phyloP scores from a whole-genome alignment of 2,329 filamentous ascomycete genomes.

The Fusarium sp. region DNA sequence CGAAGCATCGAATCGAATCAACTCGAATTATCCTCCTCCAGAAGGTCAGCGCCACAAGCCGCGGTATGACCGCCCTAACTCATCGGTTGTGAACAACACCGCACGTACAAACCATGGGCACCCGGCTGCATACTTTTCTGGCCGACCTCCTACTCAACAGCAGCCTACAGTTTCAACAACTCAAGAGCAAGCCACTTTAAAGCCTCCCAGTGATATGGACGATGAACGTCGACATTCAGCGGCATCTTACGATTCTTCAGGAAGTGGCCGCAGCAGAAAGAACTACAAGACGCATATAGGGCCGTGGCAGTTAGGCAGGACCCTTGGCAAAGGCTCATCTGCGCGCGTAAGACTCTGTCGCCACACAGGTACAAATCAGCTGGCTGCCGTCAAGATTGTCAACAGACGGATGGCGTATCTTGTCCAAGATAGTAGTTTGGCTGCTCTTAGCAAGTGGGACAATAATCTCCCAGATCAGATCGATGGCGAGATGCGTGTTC shows the following conservation, averaged over 20 bases:
- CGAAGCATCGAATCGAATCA: slow-evolving; percentile 59
- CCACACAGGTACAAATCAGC: slow-evolving; percentile 79
- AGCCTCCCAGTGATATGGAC: slow-evolving; percentile 44
- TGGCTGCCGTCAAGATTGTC: slow-evolving; percentile 95
- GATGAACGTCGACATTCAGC: slow-evolving; percentile 52
- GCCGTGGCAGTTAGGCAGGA: slow-evolving; percentile 91
- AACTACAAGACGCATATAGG: slow-evolving; percentile 80
- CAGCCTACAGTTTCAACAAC: slow-evolving; percentile 29
- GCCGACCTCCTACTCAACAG: slow-evolving; percentile 17
- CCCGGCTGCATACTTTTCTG: slow-evolving; percentile 27
- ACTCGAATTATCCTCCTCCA: slow-evolving; percentile 48
- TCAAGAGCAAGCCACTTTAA: slow-evolving; percentile 31
- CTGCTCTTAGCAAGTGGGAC: slow-evolving; percentile 80
- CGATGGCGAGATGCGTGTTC: slow-evolving; percentile 75
- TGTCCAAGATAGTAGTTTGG: slow-evolving; percentile 85
- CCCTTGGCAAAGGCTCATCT: slow-evolving; percentile 88
- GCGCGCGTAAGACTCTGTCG: slow-evolving; percentile 87
- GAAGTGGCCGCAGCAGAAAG: slow-evolving; percentile 52
- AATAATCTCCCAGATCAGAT: slow-evolving; percentile 63
- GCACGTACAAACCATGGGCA: slow-evolving; percentile 23
- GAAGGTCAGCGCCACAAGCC: slow-evolving; percentile 45
- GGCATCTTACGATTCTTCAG: slow-evolving; percentile 53
- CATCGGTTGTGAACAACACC: slow-evolving; percentile 19
- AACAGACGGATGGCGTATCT: slow-evolving; percentile 82
- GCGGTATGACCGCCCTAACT: slow-evolving; percentile 39